These are phyloP conservation scores for Phlyctochytrium planicorne DNA, from an alignment of 192 early-diverging fungal genomes.

Conservation along the genomic window DNA sequence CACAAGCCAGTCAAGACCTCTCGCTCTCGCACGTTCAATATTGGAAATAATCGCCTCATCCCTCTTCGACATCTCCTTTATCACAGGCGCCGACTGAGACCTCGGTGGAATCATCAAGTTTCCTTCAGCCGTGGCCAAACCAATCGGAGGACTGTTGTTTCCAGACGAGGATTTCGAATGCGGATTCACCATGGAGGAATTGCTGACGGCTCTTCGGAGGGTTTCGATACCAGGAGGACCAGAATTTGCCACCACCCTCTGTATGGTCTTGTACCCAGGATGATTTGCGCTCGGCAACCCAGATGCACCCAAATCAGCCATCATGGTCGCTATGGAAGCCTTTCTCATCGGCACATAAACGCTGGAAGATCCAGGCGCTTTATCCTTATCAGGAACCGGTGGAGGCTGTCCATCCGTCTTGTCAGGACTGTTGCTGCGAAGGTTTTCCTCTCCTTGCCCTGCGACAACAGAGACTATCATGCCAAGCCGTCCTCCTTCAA, in stretches of 20 bases:
- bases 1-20: constrained; percentile 1
- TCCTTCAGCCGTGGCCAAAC: neutral
- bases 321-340: neutral
- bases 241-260: neutral
- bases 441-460: neutral
- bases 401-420: neutral
- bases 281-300: neutral
- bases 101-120: neutral
- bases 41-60: neutral
- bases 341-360: neutral
- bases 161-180: neutral
- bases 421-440: neutral
- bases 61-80: neutral
- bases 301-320: neutral
- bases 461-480: constrained; percentile 1
- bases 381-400: neutral
- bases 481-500: constrained; percentile 10
- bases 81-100: neutral
- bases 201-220: neutral
- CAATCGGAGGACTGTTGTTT: neutral
- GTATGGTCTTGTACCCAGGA: neutral
- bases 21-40: constrained; percentile 1
- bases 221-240: neutral
- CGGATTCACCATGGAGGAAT: neutral
- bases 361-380: neutral